Evolutionary conservation across 345 rosid species (phyloP).

Genomic region (Triadica sebifera): DNA sequence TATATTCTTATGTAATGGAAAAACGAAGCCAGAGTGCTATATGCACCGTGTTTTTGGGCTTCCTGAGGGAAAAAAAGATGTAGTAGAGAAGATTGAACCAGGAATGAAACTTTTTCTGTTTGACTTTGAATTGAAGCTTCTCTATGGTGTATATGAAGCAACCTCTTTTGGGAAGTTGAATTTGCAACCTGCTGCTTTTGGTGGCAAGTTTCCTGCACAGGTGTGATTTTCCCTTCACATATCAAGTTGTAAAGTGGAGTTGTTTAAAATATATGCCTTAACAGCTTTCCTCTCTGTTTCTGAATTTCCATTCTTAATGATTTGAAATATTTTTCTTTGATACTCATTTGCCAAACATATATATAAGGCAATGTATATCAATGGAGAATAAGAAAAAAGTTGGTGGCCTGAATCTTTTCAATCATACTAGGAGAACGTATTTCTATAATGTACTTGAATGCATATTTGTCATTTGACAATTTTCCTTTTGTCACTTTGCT

Average conservation of each 20-base stretch:
- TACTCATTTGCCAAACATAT: neutral
- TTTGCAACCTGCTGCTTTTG: slow-evolving; percentile 50
- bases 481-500: slow-evolving; percentile 9
- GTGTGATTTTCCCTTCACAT: slow-evolving; percentile 16
- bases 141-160: slow-evolving; percentile 49
- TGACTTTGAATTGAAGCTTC: slow-evolving; percentile 49
- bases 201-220: slow-evolving; percentile 49
- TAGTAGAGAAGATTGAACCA: slow-evolving; percentile 41
- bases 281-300: neutral
- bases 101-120: slow-evolving; percentile 52
- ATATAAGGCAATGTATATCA: neutral
- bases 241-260: neutral
- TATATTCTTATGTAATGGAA: slow-evolving; percentile 52
- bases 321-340: neutral
- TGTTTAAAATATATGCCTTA: neutral
- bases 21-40: slow-evolving; percentile 45
- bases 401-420: neutral
- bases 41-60: slow-evolving; percentile 46
- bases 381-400: neutral
- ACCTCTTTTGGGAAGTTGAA: slow-evolving; percentile 42
- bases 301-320: no score
- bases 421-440: neutral
- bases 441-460: neutral
- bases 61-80: slow-evolving; percentile 24
- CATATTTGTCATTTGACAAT: neutral